A percentile compares a stretch with the other conserved stretches of the same genome.
These are phyloP conservation scores for Leptosphaerulina australis DNA, from an alignment of 2,329 filamentous ascomycete genomes.

Conservation along the genomic window DNA sequence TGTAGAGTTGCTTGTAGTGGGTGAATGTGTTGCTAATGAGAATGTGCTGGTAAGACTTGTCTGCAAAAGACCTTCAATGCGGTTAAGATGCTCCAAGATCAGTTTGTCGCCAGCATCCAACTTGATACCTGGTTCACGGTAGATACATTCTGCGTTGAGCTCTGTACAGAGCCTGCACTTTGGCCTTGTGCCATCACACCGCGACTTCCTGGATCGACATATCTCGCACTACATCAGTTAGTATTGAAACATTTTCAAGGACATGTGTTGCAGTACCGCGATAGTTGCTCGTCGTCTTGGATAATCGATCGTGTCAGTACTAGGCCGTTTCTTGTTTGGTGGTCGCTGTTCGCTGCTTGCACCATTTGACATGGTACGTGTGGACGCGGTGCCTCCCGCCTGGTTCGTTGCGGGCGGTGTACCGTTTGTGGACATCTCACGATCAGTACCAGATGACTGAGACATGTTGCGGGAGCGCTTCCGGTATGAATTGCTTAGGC, in stretches of 20 bases:
- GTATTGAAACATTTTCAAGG: conserved; percentile 12
- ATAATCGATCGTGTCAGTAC: conserved; percentile 52
- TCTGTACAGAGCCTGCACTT: conserved; percentile 86
- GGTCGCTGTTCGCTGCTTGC: conserved; percentile 34
- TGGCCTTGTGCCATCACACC: conserved; percentile 78
- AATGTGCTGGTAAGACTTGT: conserved; percentile 66
- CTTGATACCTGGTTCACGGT: conserved; percentile 85
- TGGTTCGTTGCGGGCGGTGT: conserved; percentile 33
- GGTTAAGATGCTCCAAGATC: conserved; percentile 76
- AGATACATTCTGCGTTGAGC: conserved; percentile 80
- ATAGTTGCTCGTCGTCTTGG: conserved; percentile 51
- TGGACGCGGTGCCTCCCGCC: conserved; percentile 39
- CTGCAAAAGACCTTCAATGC: conserved; percentile 80
- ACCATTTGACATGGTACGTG: conserved; percentile 37
- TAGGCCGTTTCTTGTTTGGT: conserved; percentile 47
- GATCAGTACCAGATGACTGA: conserved; percentile 50
- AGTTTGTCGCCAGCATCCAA: conserved; percentile 85
- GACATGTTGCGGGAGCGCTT: conserved; percentile 52
- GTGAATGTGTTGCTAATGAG: conserved; percentile 63
- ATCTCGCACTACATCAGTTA: conserved; percentile 71
- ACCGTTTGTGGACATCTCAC: conserved; percentile 46
- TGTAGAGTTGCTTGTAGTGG: conserved; percentile 52
- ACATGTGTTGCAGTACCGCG: conserved; percentile 39
- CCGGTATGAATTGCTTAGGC: conserved; percentile 42
- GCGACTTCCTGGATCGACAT: conserved; percentile 78